Evolutionary conservation across 805 yeast genomes (phyloP).

Genomic region (Clavispora phyllophila): DNA sequence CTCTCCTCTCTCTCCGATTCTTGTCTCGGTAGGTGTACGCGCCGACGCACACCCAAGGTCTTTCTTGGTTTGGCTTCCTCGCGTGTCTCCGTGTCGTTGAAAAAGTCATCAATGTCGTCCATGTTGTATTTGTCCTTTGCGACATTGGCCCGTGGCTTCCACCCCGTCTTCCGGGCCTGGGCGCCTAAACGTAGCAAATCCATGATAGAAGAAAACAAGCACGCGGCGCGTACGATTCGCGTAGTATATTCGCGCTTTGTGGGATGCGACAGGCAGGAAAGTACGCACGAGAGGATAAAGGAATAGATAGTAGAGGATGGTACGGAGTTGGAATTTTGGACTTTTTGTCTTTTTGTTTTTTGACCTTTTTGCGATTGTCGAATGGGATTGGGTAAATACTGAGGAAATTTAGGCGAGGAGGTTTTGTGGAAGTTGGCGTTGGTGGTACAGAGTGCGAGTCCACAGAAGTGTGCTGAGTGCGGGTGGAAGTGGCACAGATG

Average conservation of each 20-base stretch:
- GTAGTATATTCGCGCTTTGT: not conserved
- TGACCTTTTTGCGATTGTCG: too few species aligned
- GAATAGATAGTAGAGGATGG: not conserved
- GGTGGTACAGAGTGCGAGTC: too few species aligned
- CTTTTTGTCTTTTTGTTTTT: too few species aligned
- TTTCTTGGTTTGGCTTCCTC: not conserved
- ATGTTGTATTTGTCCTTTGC: constrained; percentile 54
- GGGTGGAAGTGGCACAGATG: too few species aligned
- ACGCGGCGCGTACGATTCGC: not conserved
- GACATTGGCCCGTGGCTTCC: constrained; percentile 42
- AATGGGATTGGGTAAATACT: not conserved
- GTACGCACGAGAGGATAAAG: not conserved
- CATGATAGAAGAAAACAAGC: constrained; percentile 17
- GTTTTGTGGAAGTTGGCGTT: too few species aligned
- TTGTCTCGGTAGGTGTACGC: not conserved
- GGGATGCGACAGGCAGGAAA: not conserved
- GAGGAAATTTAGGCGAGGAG: too few species aligned
- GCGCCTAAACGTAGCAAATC: constrained; percentile 47
- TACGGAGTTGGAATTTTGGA: too few species aligned
- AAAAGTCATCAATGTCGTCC: constrained; percentile 69
- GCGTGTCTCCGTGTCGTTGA: constrained; percentile 35
- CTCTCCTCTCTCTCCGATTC: not conserved
- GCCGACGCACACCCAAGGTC: not conserved
- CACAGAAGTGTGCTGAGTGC: too few species aligned
- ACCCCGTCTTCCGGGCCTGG: constrained; percentile 63